Evolutionary conservation across 306 rosid species (phyloP).

Genomic region (Datisca glomerata): DNA sequence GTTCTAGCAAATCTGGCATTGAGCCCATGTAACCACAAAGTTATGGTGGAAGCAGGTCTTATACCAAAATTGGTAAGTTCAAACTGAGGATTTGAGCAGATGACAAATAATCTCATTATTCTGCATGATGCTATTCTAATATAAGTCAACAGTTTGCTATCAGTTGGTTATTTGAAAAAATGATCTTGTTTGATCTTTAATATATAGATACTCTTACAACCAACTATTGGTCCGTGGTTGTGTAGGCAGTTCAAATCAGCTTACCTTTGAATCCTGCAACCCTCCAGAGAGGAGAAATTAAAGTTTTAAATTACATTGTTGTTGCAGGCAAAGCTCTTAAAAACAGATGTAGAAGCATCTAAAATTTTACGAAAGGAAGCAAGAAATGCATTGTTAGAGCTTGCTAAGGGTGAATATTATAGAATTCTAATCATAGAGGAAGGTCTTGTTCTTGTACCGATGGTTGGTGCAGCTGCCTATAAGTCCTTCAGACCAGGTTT

Average conservation of each 20-base stretch:
- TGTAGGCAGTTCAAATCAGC: too few species aligned
- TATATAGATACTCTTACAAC: too few species aligned
- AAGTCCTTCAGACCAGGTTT: conserved; percentile 55
- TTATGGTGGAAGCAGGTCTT: conserved; percentile 78
- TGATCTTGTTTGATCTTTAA: too few species aligned
- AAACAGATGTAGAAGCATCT: conserved; percentile 33
- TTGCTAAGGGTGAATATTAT: conserved; percentile 52
- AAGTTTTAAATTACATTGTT: not conserved
- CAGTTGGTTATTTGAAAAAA: too few species aligned
- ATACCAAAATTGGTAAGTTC: conserved; percentile 60
- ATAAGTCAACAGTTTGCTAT: too few species aligned
- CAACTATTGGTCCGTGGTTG: too few species aligned
- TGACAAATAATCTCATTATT: too few species aligned
- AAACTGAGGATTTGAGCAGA: not conserved
- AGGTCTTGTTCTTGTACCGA: conserved; percentile 82
- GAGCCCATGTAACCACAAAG: conserved; percentile 39
- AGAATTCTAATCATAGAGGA: conserved; percentile 78
- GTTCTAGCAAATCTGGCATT: conserved; percentile 73
- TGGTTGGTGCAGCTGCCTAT: conserved; percentile 65
- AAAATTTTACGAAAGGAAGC: conserved; percentile 65
- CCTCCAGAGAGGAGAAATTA: too few species aligned
- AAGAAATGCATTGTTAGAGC: conserved; percentile 68
- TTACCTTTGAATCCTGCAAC: too few species aligned
- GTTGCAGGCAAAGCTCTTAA: conserved; percentile 53
- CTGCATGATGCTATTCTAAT: too few species aligned